Evolutionary conservation across 805 yeast species (phyloP), one percentile per base, ranked within the genome.

Genomic region (Candida lessepsii): DNA sequence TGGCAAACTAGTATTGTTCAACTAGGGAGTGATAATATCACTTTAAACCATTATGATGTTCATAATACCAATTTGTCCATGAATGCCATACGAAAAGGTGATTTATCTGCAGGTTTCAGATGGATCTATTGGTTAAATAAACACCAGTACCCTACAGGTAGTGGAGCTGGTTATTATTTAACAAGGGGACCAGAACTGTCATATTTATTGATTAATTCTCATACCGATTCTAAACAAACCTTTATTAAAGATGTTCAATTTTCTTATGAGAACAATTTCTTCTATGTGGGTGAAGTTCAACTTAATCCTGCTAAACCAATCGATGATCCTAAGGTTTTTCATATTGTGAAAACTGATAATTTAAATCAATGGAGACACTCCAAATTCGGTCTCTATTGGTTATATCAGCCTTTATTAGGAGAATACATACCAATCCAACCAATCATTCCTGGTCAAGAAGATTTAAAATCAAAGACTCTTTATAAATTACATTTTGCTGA

Each of bases 291-390:
- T 0, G 60, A 58, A 2, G 58, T 76, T 32, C 34, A 45, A 0
- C 65, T 83, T 1, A 61, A 65, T 35, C 67, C 71, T 5, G 49
- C 63, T 0, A 53, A 71, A 9, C 61, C 70, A 4, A 61, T 81
- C 6, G 78, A 75, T 48, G 63, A 69, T 28, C 55, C 68, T 8
- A 34, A 37, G 2, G 71, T 53, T 14, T 41, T 64, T 50, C 83
- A 80, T 1, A 56, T 91, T 9, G 56, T 88, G 2, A 61, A 62
- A 4, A 71, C 93, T 0, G 75, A 86, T 40, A 41, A 45, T 9
- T 54, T 58, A 10, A 52, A 56, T 21, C 75, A 80, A 51, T 69
- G 71, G 71, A 50, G 74, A 33, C 65, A 64, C 37, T 67, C 64
- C 58, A 40, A 49, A 8, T 62, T 65, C 38, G 60, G 69, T 0